Base-by-base conservation (phyloP, 208 protist genomes). In the Endotrypanum monterogeii region DNA sequence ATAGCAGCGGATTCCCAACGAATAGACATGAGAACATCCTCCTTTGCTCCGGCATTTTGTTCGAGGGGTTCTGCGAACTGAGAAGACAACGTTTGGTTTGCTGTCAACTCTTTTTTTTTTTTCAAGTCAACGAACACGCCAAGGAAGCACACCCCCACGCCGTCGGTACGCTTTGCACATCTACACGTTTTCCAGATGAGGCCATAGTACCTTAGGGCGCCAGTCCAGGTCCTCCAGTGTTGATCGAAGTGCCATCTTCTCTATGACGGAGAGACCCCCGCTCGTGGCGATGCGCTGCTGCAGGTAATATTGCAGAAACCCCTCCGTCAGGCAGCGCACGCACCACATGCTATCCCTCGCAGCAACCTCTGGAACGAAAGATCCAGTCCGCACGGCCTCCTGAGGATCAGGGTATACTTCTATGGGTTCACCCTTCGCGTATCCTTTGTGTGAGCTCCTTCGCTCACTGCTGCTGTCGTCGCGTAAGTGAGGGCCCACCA, bases 201-300 rank as follows among this genome's bases (percentile, higher is more conserved):
- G 46, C 79, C 79, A 83, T 37, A 83, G n/a, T 35, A 48, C 30
- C 16, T 20, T 6, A 32, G 79, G 79, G 44, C 60, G 48, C 79
- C 79, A 83, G 41, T 67, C 74, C 48, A 83, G 46, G 25, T 76
- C 73, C 69, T 76, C 67, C 52, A 83, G 41, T 25, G 73, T 76
- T n/a, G 66, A 62, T 28, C 79, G 58, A 60, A 83, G 55, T 35
- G 79, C 79, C 61, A 30, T 35, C 56, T 66, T 71, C 65, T 83
- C 70, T 74, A 83, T 83, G 25, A 54, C 35, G 18, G 57, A 70
- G 58, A 83, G 39, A 30, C 51, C 56, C 25, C 69, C 56, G 41
- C 51, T 66, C 9, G 30, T 57, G 23, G 32, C 25, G 39, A 44
- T 25, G 48, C 74, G 76, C 60, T 78, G 76, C 3, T 69, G 75